Conservation (phyloP, 805 yeast genomes). For the Yarrowia alimentaria region DNA sequence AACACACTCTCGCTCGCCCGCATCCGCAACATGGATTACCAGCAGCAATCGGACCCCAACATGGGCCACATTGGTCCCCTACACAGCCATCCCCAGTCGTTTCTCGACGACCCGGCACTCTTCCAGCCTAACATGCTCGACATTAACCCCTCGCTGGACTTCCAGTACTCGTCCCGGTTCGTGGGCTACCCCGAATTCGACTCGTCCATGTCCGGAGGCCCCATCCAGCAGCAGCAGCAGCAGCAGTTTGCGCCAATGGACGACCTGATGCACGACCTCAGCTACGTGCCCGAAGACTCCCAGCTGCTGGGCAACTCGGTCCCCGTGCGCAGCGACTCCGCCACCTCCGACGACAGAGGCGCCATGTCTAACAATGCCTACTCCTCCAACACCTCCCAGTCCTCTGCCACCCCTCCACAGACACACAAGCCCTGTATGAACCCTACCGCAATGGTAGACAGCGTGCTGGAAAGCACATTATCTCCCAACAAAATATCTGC, state of each 20-base stretch:
- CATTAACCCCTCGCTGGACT: constrained; percentile 9
- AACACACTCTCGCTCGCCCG: no score
- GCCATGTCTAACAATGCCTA: background rate
- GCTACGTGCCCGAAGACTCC: constrained; percentile 5
- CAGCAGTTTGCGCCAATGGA: constrained; percentile 6
- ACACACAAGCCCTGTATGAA: background rate
- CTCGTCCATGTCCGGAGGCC: background rate
- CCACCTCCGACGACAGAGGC: constrained; percentile 8
- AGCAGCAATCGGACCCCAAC: no score
- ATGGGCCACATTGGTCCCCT: background rate
- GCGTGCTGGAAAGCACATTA: constrained; percentile 3
- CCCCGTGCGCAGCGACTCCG: constrained; percentile 12
- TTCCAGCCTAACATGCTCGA: constrained; percentile 17
- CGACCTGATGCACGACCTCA: constrained; percentile 5
- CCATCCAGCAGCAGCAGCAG: background rate
- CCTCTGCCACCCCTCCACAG: background rate
- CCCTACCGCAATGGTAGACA: constrained; percentile 22
- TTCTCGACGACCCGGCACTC: constrained; percentile 5
- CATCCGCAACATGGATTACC: no score
- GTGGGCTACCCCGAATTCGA: background rate
- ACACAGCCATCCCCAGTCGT: background rate
- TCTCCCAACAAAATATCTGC: background rate
- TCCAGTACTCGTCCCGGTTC: constrained; percentile 13
- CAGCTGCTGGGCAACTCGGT: constrained; percentile 14
- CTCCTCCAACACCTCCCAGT: constrained; percentile 8